Evolutionary conservation across 257 asterid genomes (phyloP), one percentile per base, ranked within the genome.

Genomic region (Solanum pennellii): DNA sequence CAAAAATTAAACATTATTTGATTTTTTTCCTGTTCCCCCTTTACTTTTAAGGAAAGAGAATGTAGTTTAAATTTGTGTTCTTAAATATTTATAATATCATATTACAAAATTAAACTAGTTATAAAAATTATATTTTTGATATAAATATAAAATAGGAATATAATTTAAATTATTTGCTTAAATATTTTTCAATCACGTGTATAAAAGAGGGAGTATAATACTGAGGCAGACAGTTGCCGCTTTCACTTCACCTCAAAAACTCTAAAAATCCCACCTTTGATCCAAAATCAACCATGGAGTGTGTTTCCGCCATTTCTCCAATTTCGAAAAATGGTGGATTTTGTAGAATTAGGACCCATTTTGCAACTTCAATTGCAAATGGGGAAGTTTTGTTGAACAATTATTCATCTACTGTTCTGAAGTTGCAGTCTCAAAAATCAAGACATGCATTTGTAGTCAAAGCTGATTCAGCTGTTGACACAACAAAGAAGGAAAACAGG

Each of bases 401-500:
- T 44, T 27, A 12, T 41, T 41, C 59, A 41, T 76, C 82, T 35
- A 10, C 31, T 25, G 5, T n/a, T 52, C 47, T 42, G 41, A 75
- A 86, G 90, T 88, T 82, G 89, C 60, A 25, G 21, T 87, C 41
- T 73, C 21, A 5, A 52, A 89, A 52, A n/a, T 86, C 88, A 23
- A 90, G 88, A 66, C 87, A 47, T 72, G 59, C 87, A 68, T 39
- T 74, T 83, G 72, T 88, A 9, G 87, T 91, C 18, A 91, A 84
- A 86, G 27, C 90, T 49, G 91, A 90, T 20, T 41, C 92, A 10
- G 15, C 89, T 39, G 87, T 44, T 44, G 29, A 82, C 86, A 88
- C 52, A 27, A 84, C n/a, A 66, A 83, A 33, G 52, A 9, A n/a
- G 69, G 86, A 37, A 86, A 25, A 74, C 71, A 86, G 14, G 59